Evolutionary conservation across 2,329 filamentous ascomycete genomes (phyloP).

Genomic region (Paecilomyces niveus): DNA sequence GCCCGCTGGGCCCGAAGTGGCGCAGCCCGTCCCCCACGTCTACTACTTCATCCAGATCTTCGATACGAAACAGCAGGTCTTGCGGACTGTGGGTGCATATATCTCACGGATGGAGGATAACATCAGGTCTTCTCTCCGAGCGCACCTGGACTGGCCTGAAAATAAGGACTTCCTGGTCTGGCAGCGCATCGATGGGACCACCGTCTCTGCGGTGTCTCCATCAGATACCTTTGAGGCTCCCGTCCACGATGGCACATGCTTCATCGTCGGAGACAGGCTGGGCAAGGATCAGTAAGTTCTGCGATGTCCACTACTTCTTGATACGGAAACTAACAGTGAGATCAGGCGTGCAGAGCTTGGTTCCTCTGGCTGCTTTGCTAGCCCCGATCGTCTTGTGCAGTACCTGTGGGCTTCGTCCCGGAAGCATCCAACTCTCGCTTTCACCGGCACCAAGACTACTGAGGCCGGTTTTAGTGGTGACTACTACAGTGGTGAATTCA

Average conservation of each 20-base stretch:
- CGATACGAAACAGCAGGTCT: constrained; percentile 41
- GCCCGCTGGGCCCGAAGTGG: constrained; percentile 11
- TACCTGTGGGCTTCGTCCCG: constrained; percentile 40
- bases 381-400: constrained; percentile 30
- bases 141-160: constrained; percentile 28
- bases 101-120: constrained; percentile 33
- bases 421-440: constrained; percentile 38
- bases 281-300: constrained; percentile 28
- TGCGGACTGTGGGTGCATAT: constrained; percentile 35
- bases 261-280: constrained; percentile 36
- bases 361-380: constrained; percentile 27
- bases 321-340: constrained; percentile 6
- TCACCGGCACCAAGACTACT: constrained; percentile 43
- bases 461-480: constrained; percentile 49
- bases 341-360: constrained; percentile 26
- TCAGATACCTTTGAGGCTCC: constrained; percentile 28
- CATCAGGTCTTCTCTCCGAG: constrained; percentile 34
- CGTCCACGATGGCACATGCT: constrained; percentile 31
- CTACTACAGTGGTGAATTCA: constrained; percentile 49
- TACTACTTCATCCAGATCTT: constrained; percentile 48
- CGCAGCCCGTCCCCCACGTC: constrained; percentile 27
- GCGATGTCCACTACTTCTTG: neutral
- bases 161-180: constrained; percentile 37
- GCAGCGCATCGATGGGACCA: constrained; percentile 34
- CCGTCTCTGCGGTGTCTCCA: constrained; percentile 26